Conservation (phyloP, 2,329 filamentous ascomycete species). For the Davidsoniella neocaledoniae region DNA sequence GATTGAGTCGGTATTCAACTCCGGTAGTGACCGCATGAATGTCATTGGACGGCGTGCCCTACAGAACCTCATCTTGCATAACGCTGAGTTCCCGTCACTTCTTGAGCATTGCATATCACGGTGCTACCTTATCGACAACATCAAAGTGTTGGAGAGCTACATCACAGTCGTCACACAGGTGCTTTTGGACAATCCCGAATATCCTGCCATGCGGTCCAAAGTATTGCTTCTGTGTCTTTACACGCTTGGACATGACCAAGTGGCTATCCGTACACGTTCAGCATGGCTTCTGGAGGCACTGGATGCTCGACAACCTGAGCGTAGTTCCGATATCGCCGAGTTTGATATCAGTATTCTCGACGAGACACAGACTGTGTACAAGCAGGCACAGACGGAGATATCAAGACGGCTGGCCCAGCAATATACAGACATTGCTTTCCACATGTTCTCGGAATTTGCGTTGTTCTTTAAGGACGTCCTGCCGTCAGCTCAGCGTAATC, state of each 20-base stretch:
- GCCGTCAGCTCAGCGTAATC: slow-evolving; percentile 72
- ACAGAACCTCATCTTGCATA: slow-evolving; percentile 78
- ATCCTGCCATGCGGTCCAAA: slow-evolving; percentile 78
- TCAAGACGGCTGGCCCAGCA: slow-evolving; percentile 79
- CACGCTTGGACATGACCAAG: slow-evolving; percentile 81
- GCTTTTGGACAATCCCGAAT: slow-evolving; percentile 65
- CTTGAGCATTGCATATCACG: slow-evolving; percentile 80
- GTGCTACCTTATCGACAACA: slow-evolving; percentile 68
- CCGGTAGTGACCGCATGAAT: slow-evolving; percentile 80
- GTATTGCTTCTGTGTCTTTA: slow-evolving; percentile 76
- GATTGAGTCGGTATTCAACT: slow-evolving; percentile 90
- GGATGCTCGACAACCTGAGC: slow-evolving; percentile 57
- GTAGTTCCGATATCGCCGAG: slow-evolving; percentile 83
- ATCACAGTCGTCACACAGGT: slow-evolving; percentile 86
- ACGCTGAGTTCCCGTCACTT: slow-evolving; percentile 70
- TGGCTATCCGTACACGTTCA: slow-evolving; percentile 76
- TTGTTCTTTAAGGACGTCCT: slow-evolving; percentile 80
- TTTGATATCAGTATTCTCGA: slow-evolving; percentile 98
- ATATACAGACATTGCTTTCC: slow-evolving; percentile 76
- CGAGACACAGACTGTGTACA: slow-evolving; percentile 96
- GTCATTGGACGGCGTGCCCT: slow-evolving; percentile 75
- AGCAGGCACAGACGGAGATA: slow-evolving; percentile 91
- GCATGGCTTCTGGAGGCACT: slow-evolving; percentile 63
- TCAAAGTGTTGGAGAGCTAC: slow-evolving; percentile 84
- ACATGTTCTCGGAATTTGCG: slow-evolving; percentile 91